A percentile compares a stretch with the other conserved stretches of the same genome.
These are phyloP conservation scores for Psilocybe mexicana DNA, from an alignment of 1,284 basidiomycete species.

Conservation along the genomic window DNA sequence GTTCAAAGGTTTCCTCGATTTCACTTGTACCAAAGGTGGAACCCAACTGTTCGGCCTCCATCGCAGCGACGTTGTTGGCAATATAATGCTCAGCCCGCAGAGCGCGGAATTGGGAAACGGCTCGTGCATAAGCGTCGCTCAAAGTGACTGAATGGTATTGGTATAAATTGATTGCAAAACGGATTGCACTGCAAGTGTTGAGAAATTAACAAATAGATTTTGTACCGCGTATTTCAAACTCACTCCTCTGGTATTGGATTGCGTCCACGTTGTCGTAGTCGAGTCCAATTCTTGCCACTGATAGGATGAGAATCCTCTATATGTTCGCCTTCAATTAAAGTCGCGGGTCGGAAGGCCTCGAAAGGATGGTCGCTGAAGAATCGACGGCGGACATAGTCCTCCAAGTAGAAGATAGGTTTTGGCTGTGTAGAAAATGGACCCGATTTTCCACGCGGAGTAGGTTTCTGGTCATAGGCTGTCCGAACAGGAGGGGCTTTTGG, in stretches of 20 bases:
- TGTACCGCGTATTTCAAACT: conserved; percentile 33
- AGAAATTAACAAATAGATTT: conserved; percentile 10
- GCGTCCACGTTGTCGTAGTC: conserved; percentile 75
- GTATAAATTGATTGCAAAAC: conserved; percentile 81
- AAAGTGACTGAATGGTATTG: conserved; percentile 65
- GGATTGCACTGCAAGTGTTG: conserved; percentile 62
- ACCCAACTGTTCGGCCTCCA: conserved; percentile 83
- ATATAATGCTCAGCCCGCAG: conserved; percentile 86
- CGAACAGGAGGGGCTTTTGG: conserved; percentile 68
- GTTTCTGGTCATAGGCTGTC: conserved; percentile 48
- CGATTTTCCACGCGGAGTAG: conserved; percentile 20
- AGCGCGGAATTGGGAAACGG: conserved; percentile 85
- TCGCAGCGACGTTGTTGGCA: conserved; percentile 71
- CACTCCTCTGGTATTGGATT: conserved; percentile 93
- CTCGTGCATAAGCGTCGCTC: conserved; percentile 78
- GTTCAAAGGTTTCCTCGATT: conserved; percentile 59
- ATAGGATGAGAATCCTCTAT: conserved; percentile 60
- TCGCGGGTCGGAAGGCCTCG: conserved; percentile 84
- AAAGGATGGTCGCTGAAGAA: conserved; percentile 98
- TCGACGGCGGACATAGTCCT: conserved; percentile 85
- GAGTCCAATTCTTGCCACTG: conserved; percentile 67
- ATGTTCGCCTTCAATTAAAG: conserved; percentile 70
- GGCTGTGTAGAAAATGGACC: conserved; percentile 54
- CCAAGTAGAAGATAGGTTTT: conserved; percentile 74
- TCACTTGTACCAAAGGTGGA: conserved; percentile 66